Evolutionary conservation across 257 asterid genomes (phyloP), one percentile per base, ranked within the genome.

Genomic region (Henckelia pumila): DNA sequence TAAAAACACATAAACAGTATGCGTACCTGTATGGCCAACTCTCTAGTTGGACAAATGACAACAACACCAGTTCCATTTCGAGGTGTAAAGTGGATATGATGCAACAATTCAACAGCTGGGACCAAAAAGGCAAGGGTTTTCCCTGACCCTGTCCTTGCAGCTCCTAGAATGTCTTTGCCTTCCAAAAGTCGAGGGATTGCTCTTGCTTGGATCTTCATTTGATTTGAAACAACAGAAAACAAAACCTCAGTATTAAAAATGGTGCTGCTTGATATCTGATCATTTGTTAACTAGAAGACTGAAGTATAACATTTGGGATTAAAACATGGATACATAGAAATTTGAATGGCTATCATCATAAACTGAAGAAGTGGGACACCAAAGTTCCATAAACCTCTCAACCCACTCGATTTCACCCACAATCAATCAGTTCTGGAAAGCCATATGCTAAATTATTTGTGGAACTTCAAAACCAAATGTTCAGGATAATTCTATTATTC

Each of bases 91-190:
- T 70, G 74, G 64, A 67, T 55, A 47, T 84, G 78, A 80, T 74
- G 65, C 68, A 94, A 70, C 76, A 94, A 83, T 74, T 94, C 99
- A 35, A 94, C 84, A 44, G 96, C 96, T 0, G 99, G 99, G 55
- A 94, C 26, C 56, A 94, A 66, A 76, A 94, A 94, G 33, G 99
- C 97, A 57, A 91, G 95, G 53, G 99, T 94, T 82, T 94, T 94
- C 35, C 99, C 97, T 0, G 99, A 94, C 73, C 99, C 99, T 13
- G 99, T 91, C 74, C 97, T 83, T 75, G 99, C 99, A 77, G 99
- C 96, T 76, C 99, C 99, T 24, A 93, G 96, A 71, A 93, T 90
- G 83, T 87, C 92, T 78, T 88, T 82, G 9, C 96, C 97, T 75
- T 86, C 93, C 71, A 91, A 33, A 63, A 94, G 88, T 21, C 95